A percentile compares a stretch with the other conserved stretches of the same genome.
phyloP scores from a whole-genome alignment of 495 filamentous ascomycete genomes.

The Aspergillus bertholletiae region DNA sequence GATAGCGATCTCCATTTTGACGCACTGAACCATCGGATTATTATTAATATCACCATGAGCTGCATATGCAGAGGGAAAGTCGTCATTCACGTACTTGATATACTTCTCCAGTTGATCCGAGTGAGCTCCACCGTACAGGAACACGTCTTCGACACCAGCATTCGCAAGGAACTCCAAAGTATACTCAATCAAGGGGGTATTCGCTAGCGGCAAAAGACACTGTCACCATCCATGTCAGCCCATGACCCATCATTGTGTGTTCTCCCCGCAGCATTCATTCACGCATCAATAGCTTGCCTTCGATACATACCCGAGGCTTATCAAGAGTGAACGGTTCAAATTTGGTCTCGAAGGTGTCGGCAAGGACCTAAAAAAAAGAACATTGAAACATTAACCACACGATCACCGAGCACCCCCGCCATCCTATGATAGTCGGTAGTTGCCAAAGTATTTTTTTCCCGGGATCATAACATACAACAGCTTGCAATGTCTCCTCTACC shows the following conservation, averaged over 20 bases:
- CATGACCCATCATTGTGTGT: background rate
- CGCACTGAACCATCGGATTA: slow-evolving; percentile 32
- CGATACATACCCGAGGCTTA: slow-evolving; percentile 69
- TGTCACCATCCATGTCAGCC: slow-evolving; percentile 24
- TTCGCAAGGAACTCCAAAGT: slow-evolving; percentile 94
- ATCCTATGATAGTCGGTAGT: background rate
- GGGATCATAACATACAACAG: slow-evolving; percentile 61
- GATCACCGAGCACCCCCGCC: slow-evolving; percentile 13
- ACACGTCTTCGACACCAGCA: slow-evolving; percentile 87
- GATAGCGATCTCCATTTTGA: slow-evolving; percentile 67
- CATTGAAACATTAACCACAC: slow-evolving; percentile 7
- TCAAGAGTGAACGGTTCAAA: slow-evolving; percentile 89
- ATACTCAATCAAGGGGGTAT: slow-evolving; percentile 94
- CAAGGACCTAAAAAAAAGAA: slow-evolving; percentile 57
- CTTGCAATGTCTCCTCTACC: slow-evolving; percentile 82
- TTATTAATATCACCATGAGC: background rate
- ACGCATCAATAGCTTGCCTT: background rate
- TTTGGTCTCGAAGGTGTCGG: slow-evolving; percentile 89
- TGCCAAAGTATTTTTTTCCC: background rate
- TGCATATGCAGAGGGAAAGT: background rate
- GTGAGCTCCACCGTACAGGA: slow-evolving; percentile 87
- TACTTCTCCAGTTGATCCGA: slow-evolving; percentile 86
- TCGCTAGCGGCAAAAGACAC: slow-evolving; percentile 93
- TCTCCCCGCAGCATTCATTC: background rate
- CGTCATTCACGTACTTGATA: slow-evolving; percentile 50